Conservation (phyloP, 305 asterid species). For the Solanum hybrid region DNA sequence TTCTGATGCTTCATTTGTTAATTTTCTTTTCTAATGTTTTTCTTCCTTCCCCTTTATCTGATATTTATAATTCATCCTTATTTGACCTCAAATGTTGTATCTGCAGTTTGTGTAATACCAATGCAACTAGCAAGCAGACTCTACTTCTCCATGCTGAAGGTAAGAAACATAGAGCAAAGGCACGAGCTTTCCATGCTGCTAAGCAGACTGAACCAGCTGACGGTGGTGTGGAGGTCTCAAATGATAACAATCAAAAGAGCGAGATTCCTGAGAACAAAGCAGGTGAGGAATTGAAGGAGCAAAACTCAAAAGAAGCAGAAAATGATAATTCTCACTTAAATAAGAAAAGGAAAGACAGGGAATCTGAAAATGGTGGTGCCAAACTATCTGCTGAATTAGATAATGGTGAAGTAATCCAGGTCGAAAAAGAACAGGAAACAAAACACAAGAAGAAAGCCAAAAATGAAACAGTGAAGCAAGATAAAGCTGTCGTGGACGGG, state of each 20-base stretch:
- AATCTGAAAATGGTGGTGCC: constrained; percentile 32
- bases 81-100: background rate
- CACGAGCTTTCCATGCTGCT: constrained; percentile 72
- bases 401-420: constrained; percentile 38
- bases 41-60: background rate
- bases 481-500: constrained; percentile 9
- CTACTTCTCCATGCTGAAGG: constrained; percentile 92
- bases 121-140: constrained; percentile 85
- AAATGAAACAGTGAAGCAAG: constrained; percentile 23
- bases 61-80: background rate
- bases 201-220: constrained; percentile 41
- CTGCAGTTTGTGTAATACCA: constrained; percentile 81
- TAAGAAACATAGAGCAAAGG: constrained; percentile 86
- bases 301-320: constrained; percentile 32
- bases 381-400: constrained; percentile 24
- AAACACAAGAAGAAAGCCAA: constrained; percentile 43
- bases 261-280: constrained; percentile 23
- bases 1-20: background rate
- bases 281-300: constrained; percentile 24
- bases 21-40: background rate
- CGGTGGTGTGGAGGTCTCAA: background rate
- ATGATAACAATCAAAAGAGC: constrained; percentile 22
- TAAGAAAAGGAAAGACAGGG: constrained; percentile 60
- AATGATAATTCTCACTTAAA: constrained; percentile 21
- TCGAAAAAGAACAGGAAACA: constrained; percentile 21